Evolutionary conservation across 768 basidiomycete species (phyloP).

Genomic region (Leccinum longicurvipes): DNA sequence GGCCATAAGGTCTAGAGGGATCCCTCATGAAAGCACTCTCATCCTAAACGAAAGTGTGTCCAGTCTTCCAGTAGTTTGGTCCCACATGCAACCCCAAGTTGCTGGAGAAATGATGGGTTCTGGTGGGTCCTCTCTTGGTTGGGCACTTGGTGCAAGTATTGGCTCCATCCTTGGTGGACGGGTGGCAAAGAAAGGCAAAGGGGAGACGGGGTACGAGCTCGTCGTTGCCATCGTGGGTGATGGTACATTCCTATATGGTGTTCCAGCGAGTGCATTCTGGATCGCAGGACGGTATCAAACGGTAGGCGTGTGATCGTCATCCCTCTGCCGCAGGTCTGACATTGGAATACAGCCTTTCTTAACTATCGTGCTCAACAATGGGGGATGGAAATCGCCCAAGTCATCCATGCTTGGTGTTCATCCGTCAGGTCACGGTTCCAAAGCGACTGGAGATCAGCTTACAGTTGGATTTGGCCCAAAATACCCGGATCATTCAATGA

Average conservation of each 20-base stretch:
- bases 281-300: constrained; percentile 68
- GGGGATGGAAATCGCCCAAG: constrained; percentile 66
- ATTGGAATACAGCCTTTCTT: constrained; percentile 53
- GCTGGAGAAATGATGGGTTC: constrained; percentile 53
- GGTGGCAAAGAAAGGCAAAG: constrained; percentile 18
- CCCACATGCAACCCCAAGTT: constrained; percentile 50
- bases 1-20: constrained; percentile 30
- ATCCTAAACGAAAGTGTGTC: constrained; percentile 64
- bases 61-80: constrained; percentile 53
- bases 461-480: constrained; percentile 64
- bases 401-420: constrained; percentile 64
- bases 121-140: constrained; percentile 67
- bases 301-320: constrained; percentile 33
- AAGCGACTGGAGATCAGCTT: constrained; percentile 43
- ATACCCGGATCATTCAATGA: constrained; percentile 55
- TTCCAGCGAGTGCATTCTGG: constrained; percentile 68
- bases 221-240: constrained; percentile 63
- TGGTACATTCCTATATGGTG: constrained; percentile 64
- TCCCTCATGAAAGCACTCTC: constrained; percentile 41
- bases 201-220: constrained; percentile 43
- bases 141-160: constrained; percentile 62
- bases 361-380: constrained; percentile 69
- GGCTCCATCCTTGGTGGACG: constrained; percentile 51
- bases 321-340: neutral
- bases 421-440: constrained; percentile 53